Percentiles rank a stretch among this genome's conserved stretches.
Evolutionary conservation across 23 red algal genomes (phyloP).

Genomic region (Gracilaria vermiculophylla): DNA sequence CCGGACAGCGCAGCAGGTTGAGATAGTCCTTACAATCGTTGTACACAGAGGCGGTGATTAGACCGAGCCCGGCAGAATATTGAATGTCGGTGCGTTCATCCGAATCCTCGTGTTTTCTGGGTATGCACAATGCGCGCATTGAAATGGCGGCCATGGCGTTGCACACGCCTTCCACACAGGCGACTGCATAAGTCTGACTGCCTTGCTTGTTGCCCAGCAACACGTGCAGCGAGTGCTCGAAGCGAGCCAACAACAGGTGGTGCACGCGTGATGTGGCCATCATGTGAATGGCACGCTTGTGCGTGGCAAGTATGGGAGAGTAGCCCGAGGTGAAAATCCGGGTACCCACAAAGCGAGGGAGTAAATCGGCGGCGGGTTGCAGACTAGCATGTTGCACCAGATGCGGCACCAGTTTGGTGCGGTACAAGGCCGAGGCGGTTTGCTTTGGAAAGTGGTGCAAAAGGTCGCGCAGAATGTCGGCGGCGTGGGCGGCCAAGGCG

Average conservation of each 20-base stretch:
- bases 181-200: not conserved
- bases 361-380: slow-evolving; percentile 36
- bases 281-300: slow-evolving; percentile 32
- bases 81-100: slow-evolving; percentile 26
- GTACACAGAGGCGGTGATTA: slow-evolving; percentile 25
- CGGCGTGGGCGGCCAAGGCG: slow-evolving; percentile 18
- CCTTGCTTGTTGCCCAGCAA: not conserved
- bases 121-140: slow-evolving; percentile 26
- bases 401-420: not conserved
- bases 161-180: not conserved
- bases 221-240: not conserved
- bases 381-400: slow-evolving; percentile 11
- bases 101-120: slow-evolving; percentile 33
- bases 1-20: not conserved
- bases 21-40: slow-evolving; percentile 45
- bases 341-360: slow-evolving; percentile 22
- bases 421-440: slow-evolving; percentile 35
- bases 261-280: slow-evolving; percentile 18
- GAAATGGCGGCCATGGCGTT: slow-evolving; percentile 42
- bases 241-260: slow-evolving; percentile 5
- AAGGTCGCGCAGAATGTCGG: slow-evolving; percentile 39
- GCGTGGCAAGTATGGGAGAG: slow-evolving; percentile 16
- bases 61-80: not conserved
- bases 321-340: slow-evolving; percentile 31
- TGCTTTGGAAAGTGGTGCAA: slow-evolving; percentile 17